Evolutionary conservation across 2,329 filamentous ascomycete species (phyloP).

Genomic region (Ramularia endophylla): DNA sequence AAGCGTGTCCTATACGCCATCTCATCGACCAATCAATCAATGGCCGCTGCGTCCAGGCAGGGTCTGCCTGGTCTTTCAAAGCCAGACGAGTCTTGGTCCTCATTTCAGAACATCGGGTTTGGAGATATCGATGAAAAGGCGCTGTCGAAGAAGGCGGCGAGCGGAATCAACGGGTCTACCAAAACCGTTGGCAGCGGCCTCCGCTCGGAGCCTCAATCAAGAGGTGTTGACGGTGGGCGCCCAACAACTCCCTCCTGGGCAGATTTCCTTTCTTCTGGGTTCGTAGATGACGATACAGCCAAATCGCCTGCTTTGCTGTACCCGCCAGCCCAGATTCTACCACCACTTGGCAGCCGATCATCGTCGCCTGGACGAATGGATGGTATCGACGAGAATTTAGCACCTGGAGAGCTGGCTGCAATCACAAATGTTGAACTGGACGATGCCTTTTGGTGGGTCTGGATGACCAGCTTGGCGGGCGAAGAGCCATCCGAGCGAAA

Average conservation of each 20-base stretch:
- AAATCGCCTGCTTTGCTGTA: constrained; percentile 55
- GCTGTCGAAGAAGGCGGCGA: constrained; percentile 14
- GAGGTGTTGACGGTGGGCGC: constrained; percentile 61
- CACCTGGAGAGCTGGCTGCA: constrained; percentile 90
- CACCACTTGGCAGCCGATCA: constrained; percentile 55
- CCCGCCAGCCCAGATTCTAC: constrained; percentile 87
- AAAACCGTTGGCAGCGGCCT: constrained; percentile 44
- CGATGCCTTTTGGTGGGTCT: constrained; percentile 99
- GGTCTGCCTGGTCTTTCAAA: constrained; percentile 43
- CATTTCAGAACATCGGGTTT: constrained; percentile 94
- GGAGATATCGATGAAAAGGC: constrained; percentile 54
- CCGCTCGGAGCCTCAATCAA: constrained; percentile 61
- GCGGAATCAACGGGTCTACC: constrained; percentile 18
- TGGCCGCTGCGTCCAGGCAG: constrained; percentile 38
- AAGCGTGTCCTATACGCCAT: constrained; percentile 84
- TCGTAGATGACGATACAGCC: constrained; percentile 66
- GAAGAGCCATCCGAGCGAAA: constrained; percentile 85
- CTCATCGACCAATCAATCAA: constrained; percentile 77
- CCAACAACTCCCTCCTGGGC: constrained; percentile 98
- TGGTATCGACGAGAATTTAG: constrained; percentile 66
- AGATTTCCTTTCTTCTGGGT: constrained; percentile 92
- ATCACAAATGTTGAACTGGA: constrained; percentile 82
- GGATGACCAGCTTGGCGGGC: constrained; percentile 91
- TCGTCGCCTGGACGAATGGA: constrained; percentile 9
- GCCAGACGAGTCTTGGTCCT: constrained; percentile 84